A percentile compares a stretch with the other conserved stretches of the same genome.
Conservation (phyloP, 2,329 filamentous ascomycete genomes). For the Bipolaris cookei region DNA sequence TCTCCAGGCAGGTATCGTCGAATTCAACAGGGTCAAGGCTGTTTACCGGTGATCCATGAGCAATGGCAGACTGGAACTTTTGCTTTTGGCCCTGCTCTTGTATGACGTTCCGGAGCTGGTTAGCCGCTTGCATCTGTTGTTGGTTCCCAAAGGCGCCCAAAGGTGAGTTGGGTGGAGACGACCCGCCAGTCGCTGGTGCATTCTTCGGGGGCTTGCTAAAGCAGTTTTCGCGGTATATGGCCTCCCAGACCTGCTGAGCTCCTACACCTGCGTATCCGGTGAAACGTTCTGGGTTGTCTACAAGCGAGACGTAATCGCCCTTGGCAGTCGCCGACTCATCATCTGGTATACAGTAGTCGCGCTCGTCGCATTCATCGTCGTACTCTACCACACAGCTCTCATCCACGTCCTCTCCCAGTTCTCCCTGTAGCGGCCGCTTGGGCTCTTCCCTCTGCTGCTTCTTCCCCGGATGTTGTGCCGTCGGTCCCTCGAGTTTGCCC, state of each 20-base stretch:
- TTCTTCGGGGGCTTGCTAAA: constrained; percentile 64
- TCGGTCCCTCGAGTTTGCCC: constrained; percentile 88
- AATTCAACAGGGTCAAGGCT: constrained; percentile 72
- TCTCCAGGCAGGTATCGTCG: constrained; percentile 94
- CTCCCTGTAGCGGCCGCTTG: constrained; percentile 77
- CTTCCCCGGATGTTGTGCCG: constrained; percentile 84
- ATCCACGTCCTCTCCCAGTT: constrained; percentile 82
- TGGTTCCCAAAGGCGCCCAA: constrained; percentile 53
- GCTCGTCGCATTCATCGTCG: constrained; percentile 94
- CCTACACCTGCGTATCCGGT: constrained; percentile 90
- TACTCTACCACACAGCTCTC: constrained; percentile 98
- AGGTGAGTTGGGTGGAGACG: constrained; percentile 45
- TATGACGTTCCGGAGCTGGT: constrained; percentile 67
- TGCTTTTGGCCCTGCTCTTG: constrained; percentile 66
- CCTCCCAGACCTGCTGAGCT: constrained; percentile 90
- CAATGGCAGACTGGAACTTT: constrained; percentile 63
- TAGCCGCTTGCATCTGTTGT: constrained; percentile 61
- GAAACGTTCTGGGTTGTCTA: constrained; percentile 93
- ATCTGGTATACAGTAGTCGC: constrained; percentile 95
- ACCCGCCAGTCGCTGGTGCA: constrained; percentile 43
- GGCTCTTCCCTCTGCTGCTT: constrained; percentile 73
- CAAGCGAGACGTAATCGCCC: constrained; percentile 93
- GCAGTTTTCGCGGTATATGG: constrained; percentile 97
- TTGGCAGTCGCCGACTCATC: constrained; percentile 86
- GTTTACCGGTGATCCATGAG: constrained; percentile 60